Evolutionary conservation across 1,284 basidiomycete species (phyloP), one percentile per base, ranked within the genome.

Genomic region (Heterobasidion parviporum): DNA sequence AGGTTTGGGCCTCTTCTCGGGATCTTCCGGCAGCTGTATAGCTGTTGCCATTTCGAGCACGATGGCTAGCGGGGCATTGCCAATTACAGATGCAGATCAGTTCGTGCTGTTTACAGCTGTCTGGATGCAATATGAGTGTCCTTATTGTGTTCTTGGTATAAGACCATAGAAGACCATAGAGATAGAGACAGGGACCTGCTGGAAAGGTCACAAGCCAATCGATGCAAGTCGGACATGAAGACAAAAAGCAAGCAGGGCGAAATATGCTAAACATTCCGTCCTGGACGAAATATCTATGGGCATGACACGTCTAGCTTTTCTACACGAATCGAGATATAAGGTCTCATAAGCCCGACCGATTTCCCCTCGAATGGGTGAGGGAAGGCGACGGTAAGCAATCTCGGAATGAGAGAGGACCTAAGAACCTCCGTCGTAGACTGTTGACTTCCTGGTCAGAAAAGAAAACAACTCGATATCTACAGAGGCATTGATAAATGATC

Each of bases 401-500:
- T 12, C 41, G 16, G 3, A 5, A n/a, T 26, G 6, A 12, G 14
- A 12, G 20, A 14, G 7, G 5, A 49, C 47, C 7, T 5, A 6
- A 26, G 4, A 5, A 26, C 4, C 15, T 49, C 85, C 60, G 5
- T 14, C 44, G 4, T 45, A 14, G 36, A 44, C 15, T 54, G 7
- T 33, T 6, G 8, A 1, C 38, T 8, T n/a, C 8, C 18, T 36
- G 35, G 16, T 16, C 18, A 34, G 15, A 53, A 56, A n/a, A 49
- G 18, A 16, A 44, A 26, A 26, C 26, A 26, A 26, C 26, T 26
- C 4, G 26, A 26, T 26, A 26, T 26, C 26, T 26, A 5, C 26
- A 26, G 4, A 26, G 26, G 5, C 26, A 26, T 1, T 26, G 45
- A 15, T 49, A 81, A 44, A 78, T 87, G 53, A 26, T 15, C 16